Percentiles rank a stretch among this genome's conserved stretches.
phyloP scores from a whole-genome alignment of 768 basidiomycete genomes.

The Galerina marginata region DNA sequence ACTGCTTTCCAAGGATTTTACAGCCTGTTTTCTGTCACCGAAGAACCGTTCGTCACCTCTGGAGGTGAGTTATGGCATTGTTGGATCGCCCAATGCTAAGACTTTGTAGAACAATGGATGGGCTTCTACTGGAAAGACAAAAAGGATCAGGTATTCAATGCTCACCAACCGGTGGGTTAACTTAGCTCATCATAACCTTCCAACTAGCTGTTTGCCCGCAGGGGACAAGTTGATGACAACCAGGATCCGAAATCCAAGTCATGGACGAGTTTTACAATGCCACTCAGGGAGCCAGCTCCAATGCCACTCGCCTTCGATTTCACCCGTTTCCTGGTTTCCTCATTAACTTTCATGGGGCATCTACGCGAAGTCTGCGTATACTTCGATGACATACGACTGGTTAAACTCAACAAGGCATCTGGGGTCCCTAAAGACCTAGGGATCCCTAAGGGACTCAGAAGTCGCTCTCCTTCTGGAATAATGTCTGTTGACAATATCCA shows the following conservation, averaged over 20 bases:
- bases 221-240: constrained; percentile 59
- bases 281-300: constrained; percentile 77
- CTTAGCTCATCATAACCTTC: not conserved
- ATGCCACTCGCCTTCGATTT: constrained; percentile 88
- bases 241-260: constrained; percentile 29
- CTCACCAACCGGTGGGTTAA: not conserved
- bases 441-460: constrained; percentile 62
- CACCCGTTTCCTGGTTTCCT: constrained; percentile 86
- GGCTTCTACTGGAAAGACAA: constrained; percentile 96
- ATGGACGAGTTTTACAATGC: constrained; percentile 95
- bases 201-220: constrained; percentile 76
- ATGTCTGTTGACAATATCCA: constrained; percentile 76
- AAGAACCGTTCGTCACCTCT: constrained; percentile 82
- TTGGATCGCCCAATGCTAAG: constrained; percentile 15
- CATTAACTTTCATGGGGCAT: constrained; percentile 90
- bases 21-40: constrained; percentile 82
- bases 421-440: constrained; percentile 55
- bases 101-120: constrained; percentile 80
- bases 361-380: constrained; percentile 80
- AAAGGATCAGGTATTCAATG: constrained; percentile 71
- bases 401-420: constrained; percentile 65
- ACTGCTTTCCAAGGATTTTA: constrained; percentile 49
- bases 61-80: constrained; percentile 53
- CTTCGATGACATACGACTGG: constrained; percentile 79
- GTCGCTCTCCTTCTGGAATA: constrained; percentile 57